Percentiles rank a stretch among this genome's conserved stretches.
Conservation (phyloP, 2,329 filamentous ascomycete species). For the Xylaria hypoxylon region DNA sequence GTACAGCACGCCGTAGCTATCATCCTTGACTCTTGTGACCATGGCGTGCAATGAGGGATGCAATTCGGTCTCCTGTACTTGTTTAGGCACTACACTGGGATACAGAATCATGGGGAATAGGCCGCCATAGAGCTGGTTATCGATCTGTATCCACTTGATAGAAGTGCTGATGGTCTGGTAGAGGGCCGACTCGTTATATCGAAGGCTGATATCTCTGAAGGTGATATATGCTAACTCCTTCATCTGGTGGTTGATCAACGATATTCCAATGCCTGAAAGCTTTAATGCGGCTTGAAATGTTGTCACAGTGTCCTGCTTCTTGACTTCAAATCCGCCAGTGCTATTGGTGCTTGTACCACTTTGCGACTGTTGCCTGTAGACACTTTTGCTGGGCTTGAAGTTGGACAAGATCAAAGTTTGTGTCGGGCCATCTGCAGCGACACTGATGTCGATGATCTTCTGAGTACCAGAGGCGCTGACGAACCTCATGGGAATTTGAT, state of each 20-base stretch:
- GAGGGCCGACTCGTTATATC: constrained; percentile 90
- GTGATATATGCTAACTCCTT: constrained; percentile 95
- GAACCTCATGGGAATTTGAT: constrained; percentile 93
- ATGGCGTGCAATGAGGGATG: constrained; percentile 94
- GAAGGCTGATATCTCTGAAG: constrained; percentile 88
- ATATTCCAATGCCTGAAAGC: constrained; percentile 90
- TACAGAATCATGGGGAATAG: constrained; percentile 98
- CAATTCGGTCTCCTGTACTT: constrained; percentile 93
- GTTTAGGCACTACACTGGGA: constrained; percentile 97
- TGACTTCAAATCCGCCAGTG: constrained; percentile 87
- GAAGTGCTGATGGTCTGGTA: constrained; percentile 92
- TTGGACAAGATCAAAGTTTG: constrained; percentile 95
- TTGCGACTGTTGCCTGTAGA: constrained; percentile 76
- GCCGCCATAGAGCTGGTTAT: constrained; percentile 97
- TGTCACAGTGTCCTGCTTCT: constrained; percentile 86
- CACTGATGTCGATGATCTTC: constrained; percentile 96
- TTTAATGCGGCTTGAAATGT: constrained; percentile 91
- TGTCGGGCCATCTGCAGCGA: constrained; percentile 93
- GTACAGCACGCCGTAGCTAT: constrained; percentile 96
- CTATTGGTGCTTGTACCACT: constrained; percentile 63
- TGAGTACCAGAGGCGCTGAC: constrained; percentile 73
- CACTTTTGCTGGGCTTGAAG: constrained; percentile 90
- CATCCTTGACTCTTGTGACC: constrained; percentile 95
- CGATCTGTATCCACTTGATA: constrained; percentile 98
- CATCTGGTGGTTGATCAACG: constrained; percentile 90